These are phyloP conservation scores for Metschnikowia cerradonensis DNA, from an alignment of 805 yeast genomes.

Conservation along the genomic window DNA sequence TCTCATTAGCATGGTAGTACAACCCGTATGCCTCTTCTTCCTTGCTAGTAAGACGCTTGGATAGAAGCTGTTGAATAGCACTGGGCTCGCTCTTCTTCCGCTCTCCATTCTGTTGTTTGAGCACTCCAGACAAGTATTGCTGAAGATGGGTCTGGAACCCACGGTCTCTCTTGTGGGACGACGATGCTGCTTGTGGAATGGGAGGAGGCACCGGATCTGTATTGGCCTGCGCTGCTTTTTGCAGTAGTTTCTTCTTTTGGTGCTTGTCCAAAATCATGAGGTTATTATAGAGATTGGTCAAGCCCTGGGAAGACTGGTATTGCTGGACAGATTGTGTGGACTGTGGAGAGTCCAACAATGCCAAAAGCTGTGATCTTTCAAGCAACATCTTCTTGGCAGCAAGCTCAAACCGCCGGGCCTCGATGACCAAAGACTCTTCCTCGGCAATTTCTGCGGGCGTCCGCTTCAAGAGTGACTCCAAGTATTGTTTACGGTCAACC, in stretches of 20 bases:
- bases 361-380: slow-evolving; percentile 76
- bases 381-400: slow-evolving; percentile 84
- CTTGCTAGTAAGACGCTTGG: slow-evolving; percentile 59
- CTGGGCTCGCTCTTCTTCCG: slow-evolving; percentile 30
- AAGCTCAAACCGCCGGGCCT: slow-evolving; percentile 86
- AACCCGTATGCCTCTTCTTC: slow-evolving; percentile 87
- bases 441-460: slow-evolving; percentile 97
- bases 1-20: slow-evolving; percentile 65
- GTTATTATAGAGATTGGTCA: slow-evolving; percentile 78
- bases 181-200: slow-evolving; percentile 49
- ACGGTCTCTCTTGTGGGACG: slow-evolving; percentile 41
- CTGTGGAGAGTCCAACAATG: slow-evolving; percentile 84
- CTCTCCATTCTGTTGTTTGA: slow-evolving; percentile 29
- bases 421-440: slow-evolving; percentile 90
- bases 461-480: slow-evolving; percentile 70
- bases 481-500: slow-evolving; percentile 71
- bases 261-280: slow-evolving; percentile 66
- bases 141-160: slow-evolving; percentile 44
- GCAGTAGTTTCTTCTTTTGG: slow-evolving; percentile 50
- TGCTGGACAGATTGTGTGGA: slow-evolving; percentile 69
- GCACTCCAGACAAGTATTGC: slow-evolving; percentile 36
- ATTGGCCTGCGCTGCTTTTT: slow-evolving; percentile 24
- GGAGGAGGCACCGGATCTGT: slow-evolving; percentile 55
- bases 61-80: slow-evolving; percentile 42
- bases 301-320: slow-evolving; percentile 80